These are phyloP conservation scores for Colletotrichum agaves DNA, from an alignment of 2,329 filamentous ascomycete genomes.

Conservation along the genomic window DNA sequence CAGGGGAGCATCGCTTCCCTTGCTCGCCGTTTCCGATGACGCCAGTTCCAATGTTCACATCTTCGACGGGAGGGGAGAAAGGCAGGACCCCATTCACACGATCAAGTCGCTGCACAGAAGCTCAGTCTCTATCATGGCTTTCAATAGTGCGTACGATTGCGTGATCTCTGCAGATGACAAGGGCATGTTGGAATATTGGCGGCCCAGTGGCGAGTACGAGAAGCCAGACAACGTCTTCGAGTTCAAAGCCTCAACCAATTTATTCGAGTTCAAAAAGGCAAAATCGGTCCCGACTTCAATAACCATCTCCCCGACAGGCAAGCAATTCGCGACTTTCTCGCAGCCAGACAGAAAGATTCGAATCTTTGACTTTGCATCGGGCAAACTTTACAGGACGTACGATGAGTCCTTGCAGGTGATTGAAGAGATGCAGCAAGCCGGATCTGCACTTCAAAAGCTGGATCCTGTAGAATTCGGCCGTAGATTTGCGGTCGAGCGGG, in stretches of 20 bases:
- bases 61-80: constrained; percentile 91
- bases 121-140: constrained; percentile 85
- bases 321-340: constrained; percentile 88
- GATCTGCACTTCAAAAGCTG: constrained; percentile 81
- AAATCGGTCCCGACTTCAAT: constrained; percentile 87
- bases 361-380: constrained; percentile 90
- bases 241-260: constrained; percentile 91
- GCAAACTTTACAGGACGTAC: constrained; percentile 90
- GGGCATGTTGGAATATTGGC: constrained; percentile 98
- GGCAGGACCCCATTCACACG: constrained; percentile 78
- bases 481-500: constrained; percentile 84
- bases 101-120: constrained; percentile 83
- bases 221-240: constrained; percentile 93
- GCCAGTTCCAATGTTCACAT: constrained; percentile 78
- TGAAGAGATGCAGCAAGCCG: constrained; percentile 96
- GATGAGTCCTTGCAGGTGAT: constrained; percentile 92
- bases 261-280: constrained; percentile 97
- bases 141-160: constrained; percentile 89
- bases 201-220: constrained; percentile 81
- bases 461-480: constrained; percentile 94
- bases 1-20: constrained; percentile 85
- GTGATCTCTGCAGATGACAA: constrained; percentile 89
- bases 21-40: constrained; percentile 85
- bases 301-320: constrained; percentile 85
- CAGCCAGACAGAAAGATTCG: constrained; percentile 94